These are phyloP conservation scores for Knoxdaviesia capensis DNA, from an alignment of 2,329 filamentous ascomycete genomes.

Conservation along the genomic window DNA sequence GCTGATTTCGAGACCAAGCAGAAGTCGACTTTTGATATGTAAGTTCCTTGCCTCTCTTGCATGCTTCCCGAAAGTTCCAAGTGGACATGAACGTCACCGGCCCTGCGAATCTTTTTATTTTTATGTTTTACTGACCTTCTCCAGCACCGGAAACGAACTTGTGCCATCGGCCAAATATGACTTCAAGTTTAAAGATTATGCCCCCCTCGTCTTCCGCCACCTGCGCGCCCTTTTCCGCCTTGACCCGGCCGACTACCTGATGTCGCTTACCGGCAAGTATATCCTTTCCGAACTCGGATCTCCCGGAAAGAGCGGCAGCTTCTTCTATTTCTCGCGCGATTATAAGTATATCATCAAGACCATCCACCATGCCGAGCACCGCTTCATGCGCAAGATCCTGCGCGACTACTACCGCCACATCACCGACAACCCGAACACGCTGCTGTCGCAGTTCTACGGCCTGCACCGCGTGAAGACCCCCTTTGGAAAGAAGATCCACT, in stretches of 20 bases:
- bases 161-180: slow-evolving; percentile 98
- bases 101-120: not conserved
- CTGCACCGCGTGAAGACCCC: slow-evolving; percentile 96
- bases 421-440: slow-evolving; percentile 80
- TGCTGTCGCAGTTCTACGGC: slow-evolving; percentile 95
- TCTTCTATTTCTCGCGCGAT: slow-evolving; percentile 98
- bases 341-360: slow-evolving; percentile 99
- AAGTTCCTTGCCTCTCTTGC: slow-evolving; percentile 16
- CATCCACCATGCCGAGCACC: slow-evolving; percentile 88
- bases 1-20: slow-evolving; percentile 87
- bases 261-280: slow-evolving; percentile 96
- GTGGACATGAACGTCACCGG: too few species aligned
- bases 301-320: slow-evolving; percentile 93
- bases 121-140: slow-evolving; percentile 7
- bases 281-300: slow-evolving; percentile 94
- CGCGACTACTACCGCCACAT: slow-evolving; percentile 92
- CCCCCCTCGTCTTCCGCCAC: slow-evolving; percentile 97
- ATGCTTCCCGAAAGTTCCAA: not conserved
- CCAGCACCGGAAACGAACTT: slow-evolving; percentile 81
- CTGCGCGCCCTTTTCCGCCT: slow-evolving; percentile 73
- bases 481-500: slow-evolving; percentile 95
- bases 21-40: slow-evolving; percentile 99
- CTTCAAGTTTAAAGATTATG: slow-evolving; percentile 99
- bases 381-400: slow-evolving; percentile 64
- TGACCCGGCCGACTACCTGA: slow-evolving; percentile 92